phyloP scores from a whole-genome alignment of 2,329 filamentous ascomycete genomes.

The Hypoxylon sp. region DNA sequence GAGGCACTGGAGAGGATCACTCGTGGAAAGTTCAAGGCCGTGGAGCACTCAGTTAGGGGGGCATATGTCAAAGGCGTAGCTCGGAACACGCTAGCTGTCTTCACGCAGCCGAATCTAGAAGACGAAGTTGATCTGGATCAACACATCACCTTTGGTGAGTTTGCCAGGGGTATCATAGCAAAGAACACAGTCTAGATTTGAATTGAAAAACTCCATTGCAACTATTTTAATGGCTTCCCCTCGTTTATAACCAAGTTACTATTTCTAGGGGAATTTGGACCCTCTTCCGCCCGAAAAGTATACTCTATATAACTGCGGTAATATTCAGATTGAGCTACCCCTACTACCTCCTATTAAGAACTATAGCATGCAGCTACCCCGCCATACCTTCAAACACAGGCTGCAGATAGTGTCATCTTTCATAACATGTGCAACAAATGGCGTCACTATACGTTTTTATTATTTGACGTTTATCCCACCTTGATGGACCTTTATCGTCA shows the following conservation, averaged over 20 bases:
- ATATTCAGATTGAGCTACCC: slow-evolving; percentile 1
- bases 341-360: not conserved
- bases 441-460: slow-evolving; percentile 30
- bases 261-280: not conserved
- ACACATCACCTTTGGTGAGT: slow-evolving; percentile 80
- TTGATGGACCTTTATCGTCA: slow-evolving; percentile 1
- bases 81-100: slow-evolving; percentile 92
- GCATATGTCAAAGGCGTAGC: slow-evolving; percentile 75
- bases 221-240: not conserved
- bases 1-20: slow-evolving; percentile 94
- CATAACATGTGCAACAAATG: slow-evolving; percentile 20
- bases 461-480: slow-evolving; percentile 19
- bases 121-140: slow-evolving; percentile 80
- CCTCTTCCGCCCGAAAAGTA: slow-evolving; percentile 1
- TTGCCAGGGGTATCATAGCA: slow-evolving; percentile 74
- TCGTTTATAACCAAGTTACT: not conserved
- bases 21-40: slow-evolving; percentile 89
- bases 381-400: not conserved
- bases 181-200: slow-evolving; percentile 68
- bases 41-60: slow-evolving; percentile 94
- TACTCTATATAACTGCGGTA: not conserved
- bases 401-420: slow-evolving; percentile 19
- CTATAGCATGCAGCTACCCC: slow-evolving; percentile 12
- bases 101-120: slow-evolving; percentile 94
- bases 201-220: not conserved